Base-by-base conservation (phyloP, 306 rosid species). In the Quercus variabilis region DNA sequence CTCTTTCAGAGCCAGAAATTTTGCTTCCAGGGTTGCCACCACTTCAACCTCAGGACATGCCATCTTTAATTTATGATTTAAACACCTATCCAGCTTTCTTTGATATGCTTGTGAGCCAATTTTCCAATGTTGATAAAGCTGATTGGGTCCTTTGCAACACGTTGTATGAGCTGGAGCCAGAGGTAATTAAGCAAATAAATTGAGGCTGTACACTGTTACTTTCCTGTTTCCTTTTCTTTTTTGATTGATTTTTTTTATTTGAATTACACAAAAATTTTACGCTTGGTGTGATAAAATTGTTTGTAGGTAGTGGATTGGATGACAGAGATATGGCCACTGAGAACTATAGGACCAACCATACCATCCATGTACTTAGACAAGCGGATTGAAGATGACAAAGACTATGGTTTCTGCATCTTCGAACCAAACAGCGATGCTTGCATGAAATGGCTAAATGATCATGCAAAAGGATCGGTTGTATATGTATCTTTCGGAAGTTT, bases 291-390 rank as follows among this genome's bases (percentile, higher is more conserved):
- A 46, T 9, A 9, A 46, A 46, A 46, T 46, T 46, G 10, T 63
- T 67, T 19, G 43, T 54, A 90, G 97, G 90, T 55, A 49, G 89
- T 71, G 41, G 88, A 88, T 72, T 81, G 86, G 4, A 83, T 92
- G 89, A 81, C 88, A 76, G 83, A 90, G 85, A 18, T 84, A 56
- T 86, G 79, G 75, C 86, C 84, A 13, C 0, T 85, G 71, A 59
- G 87, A 38, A 86, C 93, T 9, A 79, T 92, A 46, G 97, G 94
- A 23, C 93, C 94, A 71, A 83, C 92, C 15, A 70, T 90, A 71
- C 93, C 94, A 63, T 84, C 83, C 2, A 15, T 71, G 17, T 72
- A 86, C 86, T 52, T 88, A 56, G 91, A 86, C 87, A 87, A 87
- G 7, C 73, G 67, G 54, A 26, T 81, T 13, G 46, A 81, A 81